Evolutionary conservation across 768 basidiomycete species (phyloP).

Genomic region (Boletus rex-veris): DNA sequence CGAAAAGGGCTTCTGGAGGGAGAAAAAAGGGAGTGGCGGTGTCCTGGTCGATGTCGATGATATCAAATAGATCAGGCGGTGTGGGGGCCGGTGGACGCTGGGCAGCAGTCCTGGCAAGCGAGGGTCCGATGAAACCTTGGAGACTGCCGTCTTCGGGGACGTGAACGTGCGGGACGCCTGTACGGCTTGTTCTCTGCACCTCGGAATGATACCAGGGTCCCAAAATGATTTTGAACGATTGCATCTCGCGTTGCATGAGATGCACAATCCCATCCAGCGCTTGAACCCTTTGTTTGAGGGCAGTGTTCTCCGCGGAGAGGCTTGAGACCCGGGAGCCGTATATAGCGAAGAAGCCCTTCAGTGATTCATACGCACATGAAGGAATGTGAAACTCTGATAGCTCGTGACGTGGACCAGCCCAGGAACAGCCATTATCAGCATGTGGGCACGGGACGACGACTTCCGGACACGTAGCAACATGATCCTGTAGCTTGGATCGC

Average conservation of each 20-base stretch:
- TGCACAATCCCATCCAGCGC: slow-evolving; percentile 55
- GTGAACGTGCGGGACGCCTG: slow-evolving; percentile 9
- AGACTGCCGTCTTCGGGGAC: slow-evolving; percentile 8
- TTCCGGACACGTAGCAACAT: slow-evolving; percentile 39
- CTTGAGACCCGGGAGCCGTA: slow-evolving; percentile 38
- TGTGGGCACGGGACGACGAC: slow-evolving; percentile 44
- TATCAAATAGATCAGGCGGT: slow-evolving; percentile 17
- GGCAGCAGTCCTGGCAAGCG: slow-evolving; percentile 8
- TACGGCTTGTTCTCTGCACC: slow-evolving; percentile 22
- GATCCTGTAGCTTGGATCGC: slow-evolving; percentile 34
- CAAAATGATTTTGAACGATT: slow-evolving; percentile 49
- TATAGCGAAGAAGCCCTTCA: slow-evolving; percentile 56
- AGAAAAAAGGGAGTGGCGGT: slow-evolving; percentile 23
- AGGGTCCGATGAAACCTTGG: slow-evolving; percentile 17
- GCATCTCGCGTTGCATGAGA: slow-evolving; percentile 54
- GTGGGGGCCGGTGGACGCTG: slow-evolving; percentile 14
- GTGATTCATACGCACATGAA: slow-evolving; percentile 54
- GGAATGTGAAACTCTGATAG: slow-evolving; percentile 37
- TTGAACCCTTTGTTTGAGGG: slow-evolving; percentile 56
- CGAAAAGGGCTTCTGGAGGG: slow-evolving; percentile 27
- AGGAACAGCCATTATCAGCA: slow-evolving; percentile 48
- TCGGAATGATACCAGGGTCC: slow-evolving; percentile 60
- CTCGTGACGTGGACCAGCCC: slow-evolving; percentile 43
- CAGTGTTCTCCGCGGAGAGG: slow-evolving; percentile 60
- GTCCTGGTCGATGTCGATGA: slow-evolving; percentile 23